Evolutionary conservation across 345 rosid species (phyloP).

Genomic region (Capsella bursapastoris): DNA sequence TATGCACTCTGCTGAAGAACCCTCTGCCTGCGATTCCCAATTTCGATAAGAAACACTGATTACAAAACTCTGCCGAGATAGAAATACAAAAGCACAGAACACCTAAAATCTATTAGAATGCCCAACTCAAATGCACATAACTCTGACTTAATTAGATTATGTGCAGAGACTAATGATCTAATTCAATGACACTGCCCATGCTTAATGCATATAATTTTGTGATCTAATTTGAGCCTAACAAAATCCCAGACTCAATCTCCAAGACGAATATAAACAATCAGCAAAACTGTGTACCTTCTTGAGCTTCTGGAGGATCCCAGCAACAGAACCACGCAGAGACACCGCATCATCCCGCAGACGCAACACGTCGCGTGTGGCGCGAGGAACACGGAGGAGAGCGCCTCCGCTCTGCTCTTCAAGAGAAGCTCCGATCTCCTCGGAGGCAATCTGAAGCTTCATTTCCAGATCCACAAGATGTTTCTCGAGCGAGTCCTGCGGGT

Average conservation of each 20-base stretch:
- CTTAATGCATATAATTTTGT: neutral
- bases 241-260: constrained; percentile 17
- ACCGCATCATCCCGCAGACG: constrained; percentile 94
- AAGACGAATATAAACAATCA: neutral
- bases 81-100: neutral
- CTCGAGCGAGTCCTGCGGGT: constrained; percentile 86
- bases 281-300: constrained; percentile 59
- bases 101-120: neutral
- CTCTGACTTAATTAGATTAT: neutral
- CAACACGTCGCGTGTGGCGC: constrained; percentile 89
- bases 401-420: constrained; percentile 94
- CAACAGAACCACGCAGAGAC: constrained; percentile 77
- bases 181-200: neutral
- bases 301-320: constrained; percentile 89
- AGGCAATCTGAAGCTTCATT: constrained; percentile 97
- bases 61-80: constrained; percentile 1
- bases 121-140: neutral
- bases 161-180: neutral
- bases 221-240: constrained; percentile 29
- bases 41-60: neutral
- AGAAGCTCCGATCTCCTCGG: constrained; percentile 96
- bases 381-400: constrained; percentile 92
- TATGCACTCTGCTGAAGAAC: constrained; percentile 90
- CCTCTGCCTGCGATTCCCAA: constrained; percentile 74
- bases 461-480: constrained; percentile 93